phyloP scores from a whole-genome alignment of 306 rosid genomes.

The Luffa aegyptiaca region DNA sequence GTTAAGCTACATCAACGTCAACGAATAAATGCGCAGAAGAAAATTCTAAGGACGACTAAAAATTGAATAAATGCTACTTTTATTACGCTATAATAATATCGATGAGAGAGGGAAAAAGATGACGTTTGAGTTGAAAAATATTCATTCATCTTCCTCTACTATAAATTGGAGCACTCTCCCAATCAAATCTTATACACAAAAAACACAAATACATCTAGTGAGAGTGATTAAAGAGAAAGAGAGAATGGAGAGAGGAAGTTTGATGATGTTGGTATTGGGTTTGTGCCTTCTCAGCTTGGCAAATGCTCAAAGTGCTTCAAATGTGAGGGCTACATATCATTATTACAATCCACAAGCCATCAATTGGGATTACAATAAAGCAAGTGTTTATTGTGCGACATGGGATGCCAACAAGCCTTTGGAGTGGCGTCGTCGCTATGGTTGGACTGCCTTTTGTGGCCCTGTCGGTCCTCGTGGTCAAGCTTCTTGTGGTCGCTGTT shows the following conservation, averaged over 20 bases:
- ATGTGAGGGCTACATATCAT: conserved; percentile 16
- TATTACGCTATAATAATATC: not conserved
- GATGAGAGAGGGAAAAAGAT: not conserved
- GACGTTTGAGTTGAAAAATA: not conserved
- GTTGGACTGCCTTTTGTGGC: conserved; percentile 53
- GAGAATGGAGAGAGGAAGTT: not conserved
- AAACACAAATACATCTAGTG: not conserved
- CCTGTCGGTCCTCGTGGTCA: conserved; percentile 36
- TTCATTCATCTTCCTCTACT: not conserved
- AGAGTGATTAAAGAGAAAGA: not conserved
- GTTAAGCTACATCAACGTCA: not conserved
- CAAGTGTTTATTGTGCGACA: not conserved
- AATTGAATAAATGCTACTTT: not conserved
- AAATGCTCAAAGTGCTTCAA: not conserved
- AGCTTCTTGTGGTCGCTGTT: conserved; percentile 39
- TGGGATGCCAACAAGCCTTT: conserved; percentile 13
- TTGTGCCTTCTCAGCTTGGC: not conserved
- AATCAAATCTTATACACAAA: not conserved
- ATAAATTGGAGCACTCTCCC: not conserved
- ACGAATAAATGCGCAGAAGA: not conserved
- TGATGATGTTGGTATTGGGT: not conserved
- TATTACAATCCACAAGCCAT: conserved; percentile 18
- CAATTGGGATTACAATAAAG: conserved; percentile 9
- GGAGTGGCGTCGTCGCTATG: conserved; percentile 41
- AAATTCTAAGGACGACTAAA: not conserved